A percentile compares a stretch with the other conserved stretches of the same genome.
phyloP scores from a whole-genome alignment of 768 basidiomycete genomes.

The Nevesoporus exiguus region DNA sequence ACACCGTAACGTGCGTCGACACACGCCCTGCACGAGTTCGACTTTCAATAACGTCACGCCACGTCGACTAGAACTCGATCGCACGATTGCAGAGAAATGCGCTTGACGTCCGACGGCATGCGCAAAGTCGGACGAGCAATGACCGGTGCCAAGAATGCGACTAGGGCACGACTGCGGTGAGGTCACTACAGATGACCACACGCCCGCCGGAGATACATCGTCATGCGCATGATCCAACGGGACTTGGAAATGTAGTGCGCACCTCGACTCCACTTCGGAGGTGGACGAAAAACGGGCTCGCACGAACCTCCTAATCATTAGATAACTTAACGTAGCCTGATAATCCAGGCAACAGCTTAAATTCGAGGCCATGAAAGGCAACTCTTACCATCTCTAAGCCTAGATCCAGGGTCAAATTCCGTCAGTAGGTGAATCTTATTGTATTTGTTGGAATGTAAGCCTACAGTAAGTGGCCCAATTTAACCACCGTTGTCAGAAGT shows the following conservation, averaged over 20 bases:
- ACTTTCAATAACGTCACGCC: background rate
- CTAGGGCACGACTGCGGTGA: slow-evolving; percentile 5
- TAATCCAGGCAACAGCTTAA: too few relatives aligned
- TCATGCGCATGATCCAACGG: background rate
- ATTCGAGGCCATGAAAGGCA: too few relatives aligned
- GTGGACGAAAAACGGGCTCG: background rate
- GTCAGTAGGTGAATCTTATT: too few relatives aligned
- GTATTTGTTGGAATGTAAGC: too few relatives aligned
- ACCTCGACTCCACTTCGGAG: too few relatives aligned
- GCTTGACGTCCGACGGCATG: background rate
- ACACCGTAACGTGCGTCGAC: background rate
- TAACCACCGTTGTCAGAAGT: too few relatives aligned
- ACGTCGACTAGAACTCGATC: background rate
- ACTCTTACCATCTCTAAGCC: too few relatives aligned
- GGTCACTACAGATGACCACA: background rate
- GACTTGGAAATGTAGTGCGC: too few relatives aligned
- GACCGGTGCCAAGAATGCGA: background rate
- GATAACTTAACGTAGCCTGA: too few relatives aligned
- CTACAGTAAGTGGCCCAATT: too few relatives aligned
- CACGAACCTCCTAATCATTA: too few relatives aligned
- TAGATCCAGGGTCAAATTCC: too few relatives aligned
- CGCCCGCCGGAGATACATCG: background rate
- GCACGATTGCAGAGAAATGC: slow-evolving; percentile 1
- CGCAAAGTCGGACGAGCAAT: background rate
- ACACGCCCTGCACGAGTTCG: background rate